These are phyloP conservation scores for Penicillium sp. DNA, from an alignment of 2,329 filamentous ascomycete genomes.

Conservation along the genomic window DNA sequence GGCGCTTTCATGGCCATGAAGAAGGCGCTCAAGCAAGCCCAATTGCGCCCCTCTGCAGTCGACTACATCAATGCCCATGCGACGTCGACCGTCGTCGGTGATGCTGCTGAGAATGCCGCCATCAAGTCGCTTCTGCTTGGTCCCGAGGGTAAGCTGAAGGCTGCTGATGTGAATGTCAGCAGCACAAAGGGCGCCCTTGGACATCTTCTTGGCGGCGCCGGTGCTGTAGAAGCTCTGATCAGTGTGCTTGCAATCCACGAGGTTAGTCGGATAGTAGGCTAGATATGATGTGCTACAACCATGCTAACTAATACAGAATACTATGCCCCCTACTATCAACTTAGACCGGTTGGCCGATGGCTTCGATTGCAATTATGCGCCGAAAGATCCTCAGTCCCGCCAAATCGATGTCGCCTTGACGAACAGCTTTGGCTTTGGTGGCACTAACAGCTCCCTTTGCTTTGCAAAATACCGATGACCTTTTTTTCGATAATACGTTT, in stretches of 20 bases:
- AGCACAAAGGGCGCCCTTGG: conserved; percentile 93
- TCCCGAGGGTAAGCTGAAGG: conserved; percentile 59
- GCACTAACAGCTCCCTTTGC: conserved; percentile 87
- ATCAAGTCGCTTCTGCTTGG: conserved; percentile 75
- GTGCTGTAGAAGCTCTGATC: conserved; percentile 85
- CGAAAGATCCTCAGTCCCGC: conserved; percentile 65
- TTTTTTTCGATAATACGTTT: not conserved
- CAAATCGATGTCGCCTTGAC: conserved; percentile 71
- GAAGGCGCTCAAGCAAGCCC: conserved; percentile 69
- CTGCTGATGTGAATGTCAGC: conserved; percentile 72
- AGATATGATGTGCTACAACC: not conserved
- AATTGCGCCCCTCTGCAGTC: conserved; percentile 64
- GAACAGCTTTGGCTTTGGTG: conserved; percentile 97
- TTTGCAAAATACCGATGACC: conserved; percentile 48
- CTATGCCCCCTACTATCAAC: conserved; percentile 83
- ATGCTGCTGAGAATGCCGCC: conserved; percentile 80
- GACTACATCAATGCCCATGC: conserved; percentile 97
- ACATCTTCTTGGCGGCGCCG: conserved; percentile 85
- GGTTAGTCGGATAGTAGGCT: conserved; percentile 50
- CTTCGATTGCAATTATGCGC: conserved; percentile 81
- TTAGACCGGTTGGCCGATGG: conserved; percentile 62
- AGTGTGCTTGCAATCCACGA: conserved; percentile 73
- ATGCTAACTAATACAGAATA: conserved; percentile 53
- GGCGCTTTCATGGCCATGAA: conserved; percentile 85
- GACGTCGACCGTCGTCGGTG: conserved; percentile 80